Evolutionary conservation across 345 rosid species (phyloP), one percentile per base, ranked within the genome.

Genomic region (Eutrema heterophyllum): DNA sequence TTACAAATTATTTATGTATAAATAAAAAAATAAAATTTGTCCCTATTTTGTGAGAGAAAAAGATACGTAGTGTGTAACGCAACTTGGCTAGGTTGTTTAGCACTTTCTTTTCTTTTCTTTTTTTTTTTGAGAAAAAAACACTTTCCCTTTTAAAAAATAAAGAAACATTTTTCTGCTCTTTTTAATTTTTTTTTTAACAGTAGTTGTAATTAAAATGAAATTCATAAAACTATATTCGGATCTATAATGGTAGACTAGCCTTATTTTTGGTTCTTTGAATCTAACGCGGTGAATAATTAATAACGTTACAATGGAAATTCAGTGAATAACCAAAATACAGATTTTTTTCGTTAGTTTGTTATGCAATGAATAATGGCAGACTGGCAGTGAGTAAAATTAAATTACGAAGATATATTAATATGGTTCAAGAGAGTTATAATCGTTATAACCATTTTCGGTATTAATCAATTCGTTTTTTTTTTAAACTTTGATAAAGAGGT

Each of bases 31-130:
- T n/a, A 15, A 9, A 15, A 26, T 48, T 21, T 56, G 15, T 65
- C 51, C 77, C 59, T 65, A 71, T 60, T 73, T 69, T 68, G 76
- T 70, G 35, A 61, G 78, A 57, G 81, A 74, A 70, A 67, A 53
- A 81, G 91, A 85, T 84, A 84, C 95, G 91, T 89, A 85, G 79
- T 21, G 64, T 67, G 75, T 80, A 74, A 87, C 85, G 86, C 83
- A 84, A 81, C 85, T 82, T 44, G 72, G 79, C 67, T 64, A 56
- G 76, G 84, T 74, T 74, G 76, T 72, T 84, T 81, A 33, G 75
- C 80, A 77, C 64, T 61, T 30, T 71, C 69, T 33, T 41, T 21
- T n/a, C n/a, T n/a, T n/a, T n/a, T n/a, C n/a, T 78, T 71, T 70
- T 21, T 21, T 21, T 21, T 21, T 21, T 21, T 0, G 1, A 1